phyloP scores from a whole-genome alignment of 768 basidiomycete species.

The Phallus indusiatus region DNA sequence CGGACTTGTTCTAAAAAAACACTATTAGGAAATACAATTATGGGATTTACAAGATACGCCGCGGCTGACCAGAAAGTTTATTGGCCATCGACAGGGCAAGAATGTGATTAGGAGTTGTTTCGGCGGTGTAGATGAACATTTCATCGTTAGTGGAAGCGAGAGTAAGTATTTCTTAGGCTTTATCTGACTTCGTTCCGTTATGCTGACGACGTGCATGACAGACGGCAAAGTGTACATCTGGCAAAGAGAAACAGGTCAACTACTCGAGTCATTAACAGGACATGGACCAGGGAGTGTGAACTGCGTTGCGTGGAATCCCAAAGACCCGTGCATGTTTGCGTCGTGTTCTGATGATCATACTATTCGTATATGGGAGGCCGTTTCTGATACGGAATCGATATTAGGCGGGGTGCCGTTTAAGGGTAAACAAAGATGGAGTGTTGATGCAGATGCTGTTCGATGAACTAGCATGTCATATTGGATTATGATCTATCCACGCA shows the following conservation, averaged over 20 bases:
- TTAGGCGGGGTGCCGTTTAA: neutral
- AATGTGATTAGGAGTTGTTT: conserved; percentile 92
- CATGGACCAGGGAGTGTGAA: conserved; percentile 90
- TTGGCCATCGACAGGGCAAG: conserved; percentile 74
- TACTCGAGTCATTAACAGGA: conserved; percentile 83
- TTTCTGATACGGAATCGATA: conserved; percentile 9
- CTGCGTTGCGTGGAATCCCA: conserved; percentile 93
- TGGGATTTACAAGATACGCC: conserved; percentile 65
- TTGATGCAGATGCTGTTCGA: conserved; percentile 2
- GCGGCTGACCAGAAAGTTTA: conserved; percentile 67
- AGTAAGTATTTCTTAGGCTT: conserved; percentile 42
- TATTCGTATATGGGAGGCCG: conserved; percentile 83
- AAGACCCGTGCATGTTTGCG: conserved; percentile 85
- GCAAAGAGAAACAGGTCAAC: conserved; percentile 76
- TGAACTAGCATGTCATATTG: neutral
- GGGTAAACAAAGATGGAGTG: conserved; percentile 8
- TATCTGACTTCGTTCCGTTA: conserved; percentile 3
- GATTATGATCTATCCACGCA: neutral
- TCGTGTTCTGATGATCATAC: conserved; percentile 91
- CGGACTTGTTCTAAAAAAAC: conserved; percentile 11
- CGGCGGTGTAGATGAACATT: conserved; percentile 81
- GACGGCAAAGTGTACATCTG: conserved; percentile 93
- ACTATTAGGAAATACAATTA: conserved; percentile 72
- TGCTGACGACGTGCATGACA: conserved; percentile 23
- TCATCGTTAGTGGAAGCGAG: conserved; percentile 92